These are phyloP conservation scores for Phytophthora pluvialis DNA, from an alignment of 352 stramenopile genomes.

Conservation along the genomic window DNA sequence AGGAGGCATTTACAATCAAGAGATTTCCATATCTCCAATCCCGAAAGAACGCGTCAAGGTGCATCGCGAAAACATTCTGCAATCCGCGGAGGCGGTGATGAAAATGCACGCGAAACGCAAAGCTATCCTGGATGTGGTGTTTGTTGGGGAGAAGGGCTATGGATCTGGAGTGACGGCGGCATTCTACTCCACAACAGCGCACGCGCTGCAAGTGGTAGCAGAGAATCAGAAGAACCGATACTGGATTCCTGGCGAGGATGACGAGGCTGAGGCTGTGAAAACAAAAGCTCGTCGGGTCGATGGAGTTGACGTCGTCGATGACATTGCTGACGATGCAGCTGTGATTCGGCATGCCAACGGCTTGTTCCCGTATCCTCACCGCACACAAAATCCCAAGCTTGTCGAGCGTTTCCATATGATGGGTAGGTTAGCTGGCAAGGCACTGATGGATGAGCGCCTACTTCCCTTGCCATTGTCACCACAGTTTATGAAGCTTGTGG, in stretches of 20 bases:
- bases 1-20: slow-evolving; percentile 71
- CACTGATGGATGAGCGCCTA: slow-evolving; percentile 82
- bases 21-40: slow-evolving; percentile 84
- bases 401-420: slow-evolving; percentile 84
- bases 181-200: slow-evolving; percentile 83
- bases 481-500: slow-evolving; percentile 82
- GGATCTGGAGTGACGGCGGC: slow-evolving; percentile 84
- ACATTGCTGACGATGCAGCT: slow-evolving; percentile 38
- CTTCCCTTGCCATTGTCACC: slow-evolving; percentile 74
- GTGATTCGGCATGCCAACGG: slow-evolving; percentile 82
- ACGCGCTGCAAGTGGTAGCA: slow-evolving; percentile 61
- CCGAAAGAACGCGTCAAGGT: slow-evolving; percentile 90
- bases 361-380: slow-evolving; percentile 75
- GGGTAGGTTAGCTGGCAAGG: slow-evolving; percentile 79
- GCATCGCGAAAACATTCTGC: slow-evolving; percentile 73
- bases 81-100: slow-evolving; percentile 81
- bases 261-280: slow-evolving; percentile 33
- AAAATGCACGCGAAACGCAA: slow-evolving; percentile 88
- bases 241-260: slow-evolving; percentile 69
- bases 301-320: slow-evolving; percentile 9
- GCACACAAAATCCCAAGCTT: slow-evolving; percentile 36
- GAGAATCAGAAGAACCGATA: slow-evolving; percentile 55
- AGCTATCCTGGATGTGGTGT: slow-evolving; percentile 85
- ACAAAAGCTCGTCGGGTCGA: slow-evolving; percentile 4
- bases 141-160: slow-evolving; percentile 87